Evolutionary conservation across 768 basidiomycete genomes (phyloP).

Genomic region (Leucosporidium yakuticum): DNA sequence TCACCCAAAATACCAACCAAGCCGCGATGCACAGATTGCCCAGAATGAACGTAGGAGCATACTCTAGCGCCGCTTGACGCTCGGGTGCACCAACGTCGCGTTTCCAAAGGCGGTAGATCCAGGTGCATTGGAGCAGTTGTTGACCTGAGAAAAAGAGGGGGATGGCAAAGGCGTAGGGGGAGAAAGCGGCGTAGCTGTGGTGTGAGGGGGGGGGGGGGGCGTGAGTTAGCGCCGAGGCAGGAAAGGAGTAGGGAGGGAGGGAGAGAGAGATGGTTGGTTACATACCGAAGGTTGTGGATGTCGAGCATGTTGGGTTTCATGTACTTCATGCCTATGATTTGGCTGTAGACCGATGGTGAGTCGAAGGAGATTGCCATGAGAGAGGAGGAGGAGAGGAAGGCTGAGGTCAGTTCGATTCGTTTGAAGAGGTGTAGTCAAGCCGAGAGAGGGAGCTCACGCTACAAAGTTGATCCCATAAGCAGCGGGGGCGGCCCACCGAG

Average conservation of each 20-base stretch:
- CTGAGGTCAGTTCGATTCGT: too few relatives aligned
- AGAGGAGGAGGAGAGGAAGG: too few relatives aligned
- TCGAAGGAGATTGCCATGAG: too few relatives aligned
- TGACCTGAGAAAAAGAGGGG: background rate
- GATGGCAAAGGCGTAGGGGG: background rate
- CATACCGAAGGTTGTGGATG: background rate
- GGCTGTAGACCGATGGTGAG: background rate
- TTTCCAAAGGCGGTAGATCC: background rate
- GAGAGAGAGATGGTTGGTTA: too few relatives aligned
- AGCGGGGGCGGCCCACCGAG: too few relatives aligned
- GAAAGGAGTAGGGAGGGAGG: too few relatives aligned
- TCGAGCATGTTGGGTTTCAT: slow-evolving; percentile 4
- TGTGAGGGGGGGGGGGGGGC: too few relatives aligned
- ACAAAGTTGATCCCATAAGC: too few relatives aligned
- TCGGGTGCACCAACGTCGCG: background rate
- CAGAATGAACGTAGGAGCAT: background rate
- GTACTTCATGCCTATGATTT: background rate
- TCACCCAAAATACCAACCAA: background rate
- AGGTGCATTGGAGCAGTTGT: background rate
- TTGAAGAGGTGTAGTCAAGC: too few relatives aligned
- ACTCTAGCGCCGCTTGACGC: background rate
- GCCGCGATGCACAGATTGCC: background rate
- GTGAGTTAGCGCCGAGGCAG: too few relatives aligned
- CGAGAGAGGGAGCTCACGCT: too few relatives aligned
- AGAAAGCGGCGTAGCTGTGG: background rate